Base-by-base conservation (phyloP, 768 basidiomycete genomes). In the Russula sp. region DNA sequence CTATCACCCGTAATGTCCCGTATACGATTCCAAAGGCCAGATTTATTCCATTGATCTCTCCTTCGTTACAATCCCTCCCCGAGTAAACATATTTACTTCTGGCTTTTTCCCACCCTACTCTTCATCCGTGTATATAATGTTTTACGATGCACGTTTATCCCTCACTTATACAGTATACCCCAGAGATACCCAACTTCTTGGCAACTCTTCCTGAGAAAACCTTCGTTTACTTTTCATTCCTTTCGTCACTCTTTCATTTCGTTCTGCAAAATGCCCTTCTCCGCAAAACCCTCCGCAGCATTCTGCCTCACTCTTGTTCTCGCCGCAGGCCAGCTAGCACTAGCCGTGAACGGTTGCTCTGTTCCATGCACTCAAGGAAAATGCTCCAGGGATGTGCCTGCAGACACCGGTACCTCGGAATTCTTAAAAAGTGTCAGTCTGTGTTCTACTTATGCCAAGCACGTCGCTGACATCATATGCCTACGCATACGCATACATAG, bases 361-460 rank as follows among this genome's bases (percentile, higher is more conserved):
- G 40, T 16, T 49, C 66, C 66, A 4, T 67, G 66, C 46, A 38
- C 24, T 1, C 52, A 49, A 32, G 58, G 57, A 22, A 13, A 46
- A 32, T 67, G 66, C 30, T 54, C 62, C 42, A 64, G 57, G 52
- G 57, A 67, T 20, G 3, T 67, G 2, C 66, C 66, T 18, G 38
- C 18, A 8, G 22, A 53, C n/a, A n/a, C 54, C 2, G 28, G 34
- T 6, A n/a, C 42, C 30, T 60, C 62, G 1, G 58, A 62, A 6
- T 48, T 49, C 5, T 24, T 64, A 1, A 11, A 67, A 1, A 59
- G 64, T 28, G 66, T 67, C 34, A 51, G 62, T 64, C n/a, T 26
- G 24, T 60, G 28, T 49, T 20, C 51, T 64, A 38, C 54, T 18
- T 51, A 5, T 26, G 10, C n/a, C 28, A 9, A 13, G 18, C 10